Evolutionary conservation across 345 rosid species (phyloP), one percentile per base, ranked within the genome.

Genomic region (Cardamine resedifolia): DNA sequence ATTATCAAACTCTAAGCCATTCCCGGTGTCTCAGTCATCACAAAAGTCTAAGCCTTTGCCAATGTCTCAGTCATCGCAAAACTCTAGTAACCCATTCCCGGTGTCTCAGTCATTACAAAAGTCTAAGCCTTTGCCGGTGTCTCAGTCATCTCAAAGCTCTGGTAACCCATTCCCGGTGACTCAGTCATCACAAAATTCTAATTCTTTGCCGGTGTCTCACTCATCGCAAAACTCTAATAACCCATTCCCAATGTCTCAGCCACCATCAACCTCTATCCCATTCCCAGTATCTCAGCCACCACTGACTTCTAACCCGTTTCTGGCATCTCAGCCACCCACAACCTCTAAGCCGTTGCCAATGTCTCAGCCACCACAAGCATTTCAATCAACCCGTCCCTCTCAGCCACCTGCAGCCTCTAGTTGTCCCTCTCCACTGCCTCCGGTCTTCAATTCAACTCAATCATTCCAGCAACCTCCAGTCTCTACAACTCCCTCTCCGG

Each of bases 331-430:
- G 70, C 70, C 70, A 41, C 44, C 55, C 0, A 1, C n/a, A 16
- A 10, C 47, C 19, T 74, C 66, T 26, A 72, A 34, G 43, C 55
- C 70, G 9, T 10, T 23, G 0, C 63, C 55, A 20, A 34, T 72
- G 6, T 52, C 76, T 64, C 70, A 55, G 39, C 61, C 49, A 47
- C 31, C 56, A 19, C 60, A 23, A 5, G 6, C 31, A 50, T 56
- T 45, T 65, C 71, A 73, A 19, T 45, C 70, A 44, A 52, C 33
- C 16, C 15, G 34, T 52, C 48, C 34, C 26, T 65, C 65, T 14
- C 78, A 67, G 57, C 49, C 49, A 43, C 64, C 44, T 43, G 69
- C 19, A 66, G 36, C 65, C 36, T 15, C 72, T 58, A 18, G 66
- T 48, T 18, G 7, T 27, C 66, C 38, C n/a, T 68, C 70, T 52